Percentiles rank a stretch among this genome's conserved stretches.
phyloP scores from a whole-genome alignment of 1,139 yeast genomes.

The Kodamaea ohmeri region DNA sequence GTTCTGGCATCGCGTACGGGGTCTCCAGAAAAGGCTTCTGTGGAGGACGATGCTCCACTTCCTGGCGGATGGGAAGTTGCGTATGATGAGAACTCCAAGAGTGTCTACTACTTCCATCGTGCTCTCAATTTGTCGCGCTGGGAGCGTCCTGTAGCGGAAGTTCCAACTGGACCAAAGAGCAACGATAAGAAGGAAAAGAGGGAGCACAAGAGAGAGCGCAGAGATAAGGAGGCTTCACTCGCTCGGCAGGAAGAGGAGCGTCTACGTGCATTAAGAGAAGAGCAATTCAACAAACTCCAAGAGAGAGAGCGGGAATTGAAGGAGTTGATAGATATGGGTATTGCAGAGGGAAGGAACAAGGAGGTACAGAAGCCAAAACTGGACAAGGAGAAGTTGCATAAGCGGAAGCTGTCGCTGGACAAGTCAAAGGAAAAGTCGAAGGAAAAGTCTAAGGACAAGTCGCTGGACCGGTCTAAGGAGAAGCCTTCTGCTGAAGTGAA shows the following conservation, averaged over 20 bases:
- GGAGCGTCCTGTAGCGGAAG: slow-evolving; percentile 48
- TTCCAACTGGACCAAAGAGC: slow-evolving; percentile 27
- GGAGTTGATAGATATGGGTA: slow-evolving; percentile 30
- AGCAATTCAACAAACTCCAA: slow-evolving; percentile 23
- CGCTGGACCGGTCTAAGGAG: slow-evolving; percentile 11
- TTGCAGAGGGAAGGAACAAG: slow-evolving; percentile 12
- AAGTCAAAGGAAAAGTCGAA: slow-evolving; percentile 1
- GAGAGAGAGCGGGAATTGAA: slow-evolving; percentile 37
- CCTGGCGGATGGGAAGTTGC: slow-evolving; percentile 59
- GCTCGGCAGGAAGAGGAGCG: slow-evolving; percentile 39
- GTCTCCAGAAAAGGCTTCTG: slow-evolving; percentile 3
- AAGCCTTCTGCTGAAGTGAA: slow-evolving; percentile 28
- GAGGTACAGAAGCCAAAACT: slow-evolving; percentile 19
- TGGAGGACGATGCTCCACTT: slow-evolving; percentile 29
- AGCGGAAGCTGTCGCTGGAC: slow-evolving; percentile 5
- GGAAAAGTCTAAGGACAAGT: slow-evolving; percentile 6
- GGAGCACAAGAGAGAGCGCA: slow-evolving; percentile 7
- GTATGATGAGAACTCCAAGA: slow-evolving; percentile 37
- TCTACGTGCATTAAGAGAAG: slow-evolving; percentile 32
- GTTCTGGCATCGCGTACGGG: neutral
- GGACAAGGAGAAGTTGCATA: slow-evolving; percentile 4
- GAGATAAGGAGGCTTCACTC: slow-evolving; percentile 14
- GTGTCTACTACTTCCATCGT: slow-evolving; percentile 54
- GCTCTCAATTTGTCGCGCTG: slow-evolving; percentile 49
- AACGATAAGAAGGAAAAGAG: slow-evolving; percentile 1